Evolutionary conservation across 768 basidiomycete genomes (phyloP).

Genomic region (Rhizopogon roseolus): DNA sequence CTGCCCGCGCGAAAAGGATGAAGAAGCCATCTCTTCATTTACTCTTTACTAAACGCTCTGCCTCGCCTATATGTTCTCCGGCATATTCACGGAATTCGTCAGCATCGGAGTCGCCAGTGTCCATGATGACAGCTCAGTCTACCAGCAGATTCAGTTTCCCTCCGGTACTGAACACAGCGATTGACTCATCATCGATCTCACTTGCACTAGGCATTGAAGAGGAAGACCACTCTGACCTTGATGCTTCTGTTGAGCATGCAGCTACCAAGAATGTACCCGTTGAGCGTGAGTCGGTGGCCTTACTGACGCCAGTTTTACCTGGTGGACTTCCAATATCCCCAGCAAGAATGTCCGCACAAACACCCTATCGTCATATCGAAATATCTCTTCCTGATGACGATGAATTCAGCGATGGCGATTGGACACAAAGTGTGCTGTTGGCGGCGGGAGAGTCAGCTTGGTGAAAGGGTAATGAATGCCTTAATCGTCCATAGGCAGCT

Average conservation of each 20-base stretch:
- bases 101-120: constrained; percentile 27
- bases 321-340: constrained; percentile 23
- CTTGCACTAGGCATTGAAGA: constrained; percentile 24
- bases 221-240: constrained; percentile 20
- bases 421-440: constrained; percentile 69
- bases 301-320: neutral
- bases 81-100: constrained; percentile 19
- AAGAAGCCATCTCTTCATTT: constrained; percentile 71
- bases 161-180: constrained; percentile 56
- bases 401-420: constrained; percentile 48
- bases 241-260: constrained; percentile 7
- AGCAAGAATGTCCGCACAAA: constrained; percentile 13
- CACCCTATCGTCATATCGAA: constrained; percentile 23
- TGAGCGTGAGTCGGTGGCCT: constrained; percentile 17
- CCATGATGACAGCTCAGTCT: constrained; percentile 58
- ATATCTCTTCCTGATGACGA: constrained; percentile 32
- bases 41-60: constrained; percentile 62
- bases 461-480: constrained; percentile 11
- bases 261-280: constrained; percentile 6
- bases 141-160: constrained; percentile 43
- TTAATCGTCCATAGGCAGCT: constrained; percentile 3
- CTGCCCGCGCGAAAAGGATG: constrained; percentile 30
- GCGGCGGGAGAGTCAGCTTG: constrained; percentile 53
- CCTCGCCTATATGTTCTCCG: constrained; percentile 37
- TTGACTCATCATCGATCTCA: constrained; percentile 52